A percentile compares a stretch with the other conserved stretches of the same genome.
phyloP scores from a whole-genome alignment of 164 flowering plant species.

The Stephania japonica region DNA sequence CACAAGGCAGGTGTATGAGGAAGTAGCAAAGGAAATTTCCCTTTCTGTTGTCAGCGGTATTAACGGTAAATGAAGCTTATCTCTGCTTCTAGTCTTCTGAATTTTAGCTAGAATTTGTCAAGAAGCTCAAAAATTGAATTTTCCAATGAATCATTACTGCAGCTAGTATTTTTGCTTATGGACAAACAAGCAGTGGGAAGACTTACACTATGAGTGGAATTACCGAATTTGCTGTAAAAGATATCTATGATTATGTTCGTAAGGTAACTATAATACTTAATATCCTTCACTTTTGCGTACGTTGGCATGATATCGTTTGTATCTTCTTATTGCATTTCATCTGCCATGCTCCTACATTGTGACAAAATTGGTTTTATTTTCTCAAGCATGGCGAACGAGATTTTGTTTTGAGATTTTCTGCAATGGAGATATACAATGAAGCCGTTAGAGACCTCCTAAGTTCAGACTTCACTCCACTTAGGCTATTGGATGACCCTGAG shows the following conservation, averaged over 20 bases:
- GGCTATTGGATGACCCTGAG: slow-evolving; percentile 97
- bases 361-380: not conserved
- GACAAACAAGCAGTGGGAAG: slow-evolving; percentile 99
- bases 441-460: slow-evolving; percentile 84
- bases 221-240: slow-evolving; percentile 61
- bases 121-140: not conserved
- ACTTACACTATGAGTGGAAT: slow-evolving; percentile 92
- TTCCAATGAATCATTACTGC: slow-evolving; percentile 12
- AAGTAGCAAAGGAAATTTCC: slow-evolving; percentile 71
- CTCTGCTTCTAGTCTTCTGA: not conserved
- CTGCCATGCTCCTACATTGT: not conserved
- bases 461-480: slow-evolving; percentile 56
- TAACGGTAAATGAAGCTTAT: slow-evolving; percentile 53
- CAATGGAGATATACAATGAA: slow-evolving; percentile 97
- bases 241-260: slow-evolving; percentile 63
- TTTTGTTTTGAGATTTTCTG: slow-evolving; percentile 77
- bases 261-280: slow-evolving; percentile 33
- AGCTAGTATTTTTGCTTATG: slow-evolving; percentile 95
- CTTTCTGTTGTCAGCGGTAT: slow-evolving; percentile 81
- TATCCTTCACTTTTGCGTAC: not conserved
- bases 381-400: slow-evolving; percentile 65
- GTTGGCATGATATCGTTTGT: not conserved
- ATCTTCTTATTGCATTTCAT: not conserved
- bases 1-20: slow-evolving; percentile 76
- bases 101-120: slow-evolving; percentile 4